Base-by-base conservation (phyloP, 305 asterid species). In the Solanum hybrid region DNA sequence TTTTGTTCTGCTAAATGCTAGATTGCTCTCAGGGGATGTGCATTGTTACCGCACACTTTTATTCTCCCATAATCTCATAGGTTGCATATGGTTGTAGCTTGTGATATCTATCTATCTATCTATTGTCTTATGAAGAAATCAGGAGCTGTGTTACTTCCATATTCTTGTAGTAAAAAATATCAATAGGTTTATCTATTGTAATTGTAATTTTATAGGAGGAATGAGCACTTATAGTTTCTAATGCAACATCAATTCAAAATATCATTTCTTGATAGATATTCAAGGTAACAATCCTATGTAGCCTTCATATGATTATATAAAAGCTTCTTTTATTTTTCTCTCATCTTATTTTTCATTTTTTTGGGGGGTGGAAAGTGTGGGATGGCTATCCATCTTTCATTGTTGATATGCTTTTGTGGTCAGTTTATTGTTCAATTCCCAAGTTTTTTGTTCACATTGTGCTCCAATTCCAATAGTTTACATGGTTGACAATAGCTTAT, bases 1-100 rank as follows among this genome's bases (percentile, higher is more conserved):
- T 90, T 80, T n/a, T 80, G 75, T 78, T 29, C 87, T 56, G 26
- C 87, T 64, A 85, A 80, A 51, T 66, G 26, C 88, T 88, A 45
- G 42, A 15, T 10, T 31, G 7, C 42, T 56, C 87, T 19, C 73
- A 22, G 22, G 75, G 42, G 75, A 31, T 31, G 87, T 31, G 32
- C 82, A 19, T 71, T 82, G 51, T 36, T 40, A 14, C 64, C 76
- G n/a, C 27, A 31, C 31, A 87, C 87, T 80, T 86, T 10, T 45
- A 60, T 38, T 88, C 26, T 85, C 56, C 24, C 72, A 78, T 32
- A 60, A 51, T 51, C 64, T 69, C 88, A 36, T 27, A 64, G 73
- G 42, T 84, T n/a, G 29, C 27, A 14, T 10, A 64, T 24, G 37
- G 29, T 64, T 38, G 80, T 79, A 88, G 77, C 66, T 40, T 76